A percentile compares a stretch with the other conserved stretches of the same genome.
Evolutionary conservation across 148 eudicot species (phyloP).

Genomic region (Vaccinium macrocarpon): DNA sequence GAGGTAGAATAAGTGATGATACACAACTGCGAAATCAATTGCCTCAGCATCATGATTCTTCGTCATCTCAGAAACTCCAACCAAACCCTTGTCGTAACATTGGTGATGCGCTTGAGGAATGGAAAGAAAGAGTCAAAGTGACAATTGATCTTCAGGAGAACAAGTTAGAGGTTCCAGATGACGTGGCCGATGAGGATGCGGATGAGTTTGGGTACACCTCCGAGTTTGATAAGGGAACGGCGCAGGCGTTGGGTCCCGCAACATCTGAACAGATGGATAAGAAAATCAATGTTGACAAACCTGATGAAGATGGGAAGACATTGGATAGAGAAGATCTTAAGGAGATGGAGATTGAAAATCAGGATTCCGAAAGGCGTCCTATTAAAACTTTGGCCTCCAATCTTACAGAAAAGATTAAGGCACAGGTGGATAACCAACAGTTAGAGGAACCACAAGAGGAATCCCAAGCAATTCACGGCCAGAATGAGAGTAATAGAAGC

Average conservation of each 20-base stretch:
- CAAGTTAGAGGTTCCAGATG: conserved; percentile 42
- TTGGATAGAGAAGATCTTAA: conserved; percentile 30
- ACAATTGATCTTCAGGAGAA: conserved; percentile 57
- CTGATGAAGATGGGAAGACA: conserved; percentile 40
- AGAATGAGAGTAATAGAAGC: conserved; percentile 20
- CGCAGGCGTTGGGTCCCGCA: conserved; percentile 88
- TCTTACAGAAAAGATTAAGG: conserved; percentile 34
- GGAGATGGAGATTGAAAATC: conserved; percentile 39
- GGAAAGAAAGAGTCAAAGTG: conserved; percentile 95
- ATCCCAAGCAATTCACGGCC: conserved; percentile 24
- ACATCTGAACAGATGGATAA: conserved; percentile 71
- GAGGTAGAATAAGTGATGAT: conserved; percentile 51
- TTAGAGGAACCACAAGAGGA: conserved; percentile 35
- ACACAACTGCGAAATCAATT: conserved; percentile 38
- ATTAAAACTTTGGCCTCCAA: conserved; percentile 28
- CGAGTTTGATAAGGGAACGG: conserved; percentile 70
- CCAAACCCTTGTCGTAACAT: conserved; percentile 80
- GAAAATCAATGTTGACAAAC: conserved; percentile 43
- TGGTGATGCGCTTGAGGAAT: conserved; percentile 90
- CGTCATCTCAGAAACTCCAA: conserved; percentile 50
- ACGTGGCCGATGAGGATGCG: conserved; percentile 56
- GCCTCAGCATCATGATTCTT: conserved; percentile 46
- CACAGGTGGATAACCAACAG: conserved; percentile 27
- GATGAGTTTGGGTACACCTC: conserved; percentile 78
- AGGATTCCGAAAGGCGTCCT: conserved; percentile 39